Evolutionary conservation across 2,329 filamentous ascomycete species (phyloP).

Genomic region (Apiospora phragmitis): DNA sequence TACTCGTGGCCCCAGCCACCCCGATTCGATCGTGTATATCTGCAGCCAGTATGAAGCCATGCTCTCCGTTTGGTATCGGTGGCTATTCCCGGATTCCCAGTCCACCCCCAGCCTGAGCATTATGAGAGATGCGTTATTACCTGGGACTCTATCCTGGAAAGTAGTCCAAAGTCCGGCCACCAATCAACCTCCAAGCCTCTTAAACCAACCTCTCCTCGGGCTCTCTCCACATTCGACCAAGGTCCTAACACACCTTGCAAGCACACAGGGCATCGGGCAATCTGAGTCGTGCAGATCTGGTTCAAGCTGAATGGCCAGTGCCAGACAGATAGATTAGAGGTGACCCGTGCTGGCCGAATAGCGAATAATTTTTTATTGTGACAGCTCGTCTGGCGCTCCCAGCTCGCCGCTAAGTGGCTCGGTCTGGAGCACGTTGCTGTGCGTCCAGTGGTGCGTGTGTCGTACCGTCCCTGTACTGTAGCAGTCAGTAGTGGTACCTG

Average conservation of each 20-base stretch:
- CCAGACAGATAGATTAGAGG: slow-evolving; percentile 1
- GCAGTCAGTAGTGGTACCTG: neutral
- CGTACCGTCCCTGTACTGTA: neutral
- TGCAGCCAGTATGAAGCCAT: neutral
- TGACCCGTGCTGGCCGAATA: neutral
- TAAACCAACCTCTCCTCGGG: neutral
- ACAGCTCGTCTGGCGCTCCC: slow-evolving; percentile 6
- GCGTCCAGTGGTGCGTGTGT: neutral
- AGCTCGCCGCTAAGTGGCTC: neutral
- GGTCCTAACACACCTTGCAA: slow-evolving; percentile 3
- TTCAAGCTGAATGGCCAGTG: slow-evolving; percentile 3
- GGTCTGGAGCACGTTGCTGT: neutral
- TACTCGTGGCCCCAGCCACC: slow-evolving; percentile 16
- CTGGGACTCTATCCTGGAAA: neutral
- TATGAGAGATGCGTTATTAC: neutral
- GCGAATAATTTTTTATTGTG: neutral
- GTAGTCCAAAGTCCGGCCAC: neutral
- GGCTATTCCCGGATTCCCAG: neutral
- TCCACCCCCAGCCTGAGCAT: neutral
- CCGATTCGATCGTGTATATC: neutral
- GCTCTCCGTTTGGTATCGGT: neutral
- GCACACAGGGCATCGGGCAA: neutral
- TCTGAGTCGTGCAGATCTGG: neutral
- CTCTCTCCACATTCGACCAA: slow-evolving; percentile 1
- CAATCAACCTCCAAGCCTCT: neutral